Conservation (phyloP, 345 rosid species). For the Euphorbia lathyris region DNA sequence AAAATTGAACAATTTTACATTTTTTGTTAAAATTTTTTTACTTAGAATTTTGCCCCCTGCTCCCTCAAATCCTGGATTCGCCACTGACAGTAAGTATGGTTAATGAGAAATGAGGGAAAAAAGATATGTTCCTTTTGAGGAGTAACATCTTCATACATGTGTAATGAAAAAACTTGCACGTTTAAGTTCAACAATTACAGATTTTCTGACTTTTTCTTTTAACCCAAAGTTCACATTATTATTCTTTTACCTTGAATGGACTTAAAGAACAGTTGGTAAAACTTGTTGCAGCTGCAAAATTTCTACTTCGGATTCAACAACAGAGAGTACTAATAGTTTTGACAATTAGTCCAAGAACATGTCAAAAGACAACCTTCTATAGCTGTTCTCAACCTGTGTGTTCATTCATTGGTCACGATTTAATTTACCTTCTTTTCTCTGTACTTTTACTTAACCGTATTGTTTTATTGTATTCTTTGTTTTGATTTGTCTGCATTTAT, state of each 20-base stretch:
- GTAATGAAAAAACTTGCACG: neutral
- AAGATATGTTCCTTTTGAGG: too few relatives aligned
- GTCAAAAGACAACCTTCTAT: constrained; percentile 3
- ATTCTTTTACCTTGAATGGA: constrained; percentile 5
- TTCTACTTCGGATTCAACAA: constrained; percentile 16
- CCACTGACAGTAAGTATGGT: too few relatives aligned
- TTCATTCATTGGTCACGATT: neutral
- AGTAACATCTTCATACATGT: neutral
- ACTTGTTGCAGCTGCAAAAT: neutral
- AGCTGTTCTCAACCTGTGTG: constrained; percentile 32
- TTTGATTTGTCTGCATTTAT: constrained; percentile 11
- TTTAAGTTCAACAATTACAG: neutral
- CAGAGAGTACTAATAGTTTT: constrained; percentile 24
- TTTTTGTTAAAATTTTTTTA: too few relatives aligned
- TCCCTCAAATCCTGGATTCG: too few relatives aligned
- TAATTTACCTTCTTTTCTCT: neutral
- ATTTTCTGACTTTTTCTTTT: neutral
- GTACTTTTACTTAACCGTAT: neutral
- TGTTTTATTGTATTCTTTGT: neutral
- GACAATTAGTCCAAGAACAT: constrained; percentile 21
- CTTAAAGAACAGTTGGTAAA: neutral
- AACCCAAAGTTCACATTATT: neutral
- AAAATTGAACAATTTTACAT: too few relatives aligned
- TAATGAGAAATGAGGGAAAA: too few relatives aligned
- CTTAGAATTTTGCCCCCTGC: too few relatives aligned